A percentile compares a stretch with the other conserved stretches of the same genome.
Evolutionary conservation across 805 yeast genomes (phyloP).

Genomic region (Starmerella geochares): DNA sequence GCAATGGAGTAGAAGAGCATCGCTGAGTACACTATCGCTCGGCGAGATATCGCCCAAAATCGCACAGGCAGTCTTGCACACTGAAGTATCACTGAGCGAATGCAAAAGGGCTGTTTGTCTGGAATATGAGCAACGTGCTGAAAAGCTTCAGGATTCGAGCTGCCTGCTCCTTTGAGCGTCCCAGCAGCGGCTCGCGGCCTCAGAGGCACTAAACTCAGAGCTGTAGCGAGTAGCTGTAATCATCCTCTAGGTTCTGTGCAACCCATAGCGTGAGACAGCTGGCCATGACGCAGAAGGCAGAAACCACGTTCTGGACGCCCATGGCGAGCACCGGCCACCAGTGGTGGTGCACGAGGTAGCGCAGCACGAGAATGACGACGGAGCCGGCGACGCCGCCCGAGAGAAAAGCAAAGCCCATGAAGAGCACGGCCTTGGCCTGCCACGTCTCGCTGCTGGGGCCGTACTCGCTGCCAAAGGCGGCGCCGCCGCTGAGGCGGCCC

Average conservation of each 20-base stretch:
- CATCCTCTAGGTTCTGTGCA: constrained; percentile 92
- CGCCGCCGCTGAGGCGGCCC: constrained; percentile 40
- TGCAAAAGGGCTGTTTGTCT: too few species aligned
- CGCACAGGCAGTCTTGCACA: too few species aligned
- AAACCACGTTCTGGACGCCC: constrained; percentile 83
- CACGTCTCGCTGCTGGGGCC: constrained; percentile 51
- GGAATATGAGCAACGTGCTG: too few species aligned
- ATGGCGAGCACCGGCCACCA: constrained; percentile 82
- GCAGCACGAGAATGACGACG: constrained; percentile 73
- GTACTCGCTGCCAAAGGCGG: constrained; percentile 33
- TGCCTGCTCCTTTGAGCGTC: too few species aligned
- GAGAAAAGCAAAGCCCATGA: constrained; percentile 81
- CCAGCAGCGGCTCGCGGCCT: too few species aligned
- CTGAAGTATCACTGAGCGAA: too few species aligned
- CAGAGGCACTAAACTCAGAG: constrained; percentile 42
- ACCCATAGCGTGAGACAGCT: constrained; percentile 88
- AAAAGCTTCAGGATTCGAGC: too few species aligned
- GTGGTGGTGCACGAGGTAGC: constrained; percentile 61
- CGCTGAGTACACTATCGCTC: too few species aligned
- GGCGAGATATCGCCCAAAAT: too few species aligned
- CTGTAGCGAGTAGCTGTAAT: constrained; percentile 83
- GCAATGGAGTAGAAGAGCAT: too few species aligned
- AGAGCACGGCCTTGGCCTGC: constrained; percentile 86
- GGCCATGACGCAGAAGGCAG: constrained; percentile 68
- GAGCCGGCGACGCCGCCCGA: constrained; percentile 94